These are phyloP conservation scores for Stagonosporopsis tanaceti DNA, from an alignment of 2,329 filamentous ascomycete species.

Conservation along the genomic window DNA sequence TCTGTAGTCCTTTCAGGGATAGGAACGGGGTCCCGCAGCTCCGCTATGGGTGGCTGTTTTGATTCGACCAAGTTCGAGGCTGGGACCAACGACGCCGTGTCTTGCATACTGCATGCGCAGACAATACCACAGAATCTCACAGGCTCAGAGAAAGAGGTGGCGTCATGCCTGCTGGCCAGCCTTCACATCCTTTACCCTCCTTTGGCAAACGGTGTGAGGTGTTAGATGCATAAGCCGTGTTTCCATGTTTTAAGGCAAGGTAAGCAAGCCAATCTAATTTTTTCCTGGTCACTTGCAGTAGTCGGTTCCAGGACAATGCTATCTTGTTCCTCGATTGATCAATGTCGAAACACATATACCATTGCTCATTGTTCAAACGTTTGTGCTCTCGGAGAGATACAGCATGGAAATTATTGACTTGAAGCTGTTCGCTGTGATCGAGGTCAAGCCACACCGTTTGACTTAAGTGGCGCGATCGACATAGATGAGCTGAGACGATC, in stretches of 20 bases:
- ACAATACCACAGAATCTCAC: constrained; percentile 6
- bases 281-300: constrained; percentile 17
- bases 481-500: constrained; percentile 25
- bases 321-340: neutral
- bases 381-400: neutral
- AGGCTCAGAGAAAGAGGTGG: constrained; percentile 18
- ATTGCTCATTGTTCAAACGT: neutral
- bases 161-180: constrained; percentile 21
- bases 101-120: constrained; percentile 25
- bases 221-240: constrained; percentile 26
- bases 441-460: constrained; percentile 9
- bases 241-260: constrained; percentile 17
- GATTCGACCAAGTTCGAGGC: constrained; percentile 18
- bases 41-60: constrained; percentile 12
- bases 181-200: constrained; percentile 14
- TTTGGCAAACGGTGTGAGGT: constrained; percentile 35
- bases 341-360: neutral
- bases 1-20: constrained; percentile 9
- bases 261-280: constrained; percentile 25
- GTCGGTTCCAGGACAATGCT: constrained; percentile 7
- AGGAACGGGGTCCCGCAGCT: constrained; percentile 19
- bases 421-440: neutral
- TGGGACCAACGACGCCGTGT: constrained; percentile 14
- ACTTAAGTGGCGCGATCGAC: constrained; percentile 21
- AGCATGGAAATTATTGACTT: neutral